phyloP scores from a whole-genome alignment of 2,329 filamentous ascomycete species.

The Fusarium tanahbumbuense region DNA sequence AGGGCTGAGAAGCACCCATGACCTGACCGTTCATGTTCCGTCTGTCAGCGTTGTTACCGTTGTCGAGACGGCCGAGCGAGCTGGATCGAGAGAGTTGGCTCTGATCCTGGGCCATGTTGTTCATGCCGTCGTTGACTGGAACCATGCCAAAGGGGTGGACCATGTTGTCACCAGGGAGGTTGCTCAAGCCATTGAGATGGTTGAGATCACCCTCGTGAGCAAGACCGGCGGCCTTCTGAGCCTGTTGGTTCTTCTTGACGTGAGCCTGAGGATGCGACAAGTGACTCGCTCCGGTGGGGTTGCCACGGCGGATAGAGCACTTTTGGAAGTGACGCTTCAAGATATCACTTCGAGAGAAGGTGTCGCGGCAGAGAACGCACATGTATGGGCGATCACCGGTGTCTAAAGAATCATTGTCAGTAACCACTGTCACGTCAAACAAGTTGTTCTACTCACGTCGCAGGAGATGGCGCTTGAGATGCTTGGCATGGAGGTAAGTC shows the following conservation, averaged over 20 bases:
- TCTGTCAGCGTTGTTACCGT: constrained; percentile 66
- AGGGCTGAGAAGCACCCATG: constrained; percentile 65
- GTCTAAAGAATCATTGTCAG: constrained; percentile 67
- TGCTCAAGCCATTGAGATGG: constrained; percentile 71
- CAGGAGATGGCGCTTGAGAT: constrained; percentile 94
- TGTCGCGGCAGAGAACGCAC: constrained; percentile 97
- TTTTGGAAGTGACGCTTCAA: constrained; percentile 99
- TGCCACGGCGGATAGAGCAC: constrained; percentile 95
- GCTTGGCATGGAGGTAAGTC: constrained; percentile 97
- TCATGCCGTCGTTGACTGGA: constrained; percentile 67
- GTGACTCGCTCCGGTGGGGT: constrained; percentile 94
- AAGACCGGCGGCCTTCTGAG: constrained; percentile 66
- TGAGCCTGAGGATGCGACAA: constrained; percentile 92
- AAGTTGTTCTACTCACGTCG: constrained; percentile 79
- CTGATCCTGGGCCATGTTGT: constrained; percentile 70
- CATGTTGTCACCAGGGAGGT: constrained; percentile 68
- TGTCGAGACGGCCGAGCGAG: constrained; percentile 69
- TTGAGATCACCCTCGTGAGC: constrained; percentile 66
- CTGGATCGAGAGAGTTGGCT: constrained; percentile 70
- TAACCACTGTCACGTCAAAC: constrained; percentile 22
- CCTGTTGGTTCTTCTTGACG: constrained; percentile 78
- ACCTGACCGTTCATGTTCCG: constrained; percentile 65
- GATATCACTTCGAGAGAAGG: constrained; percentile 97
- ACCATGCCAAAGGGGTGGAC: constrained; percentile 69
- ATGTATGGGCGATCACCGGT: constrained; percentile 98